Evolutionary conservation across 345 rosid genomes (phyloP), one percentile per base, ranked within the genome.

Genomic region (Euphorbia lathyris): DNA sequence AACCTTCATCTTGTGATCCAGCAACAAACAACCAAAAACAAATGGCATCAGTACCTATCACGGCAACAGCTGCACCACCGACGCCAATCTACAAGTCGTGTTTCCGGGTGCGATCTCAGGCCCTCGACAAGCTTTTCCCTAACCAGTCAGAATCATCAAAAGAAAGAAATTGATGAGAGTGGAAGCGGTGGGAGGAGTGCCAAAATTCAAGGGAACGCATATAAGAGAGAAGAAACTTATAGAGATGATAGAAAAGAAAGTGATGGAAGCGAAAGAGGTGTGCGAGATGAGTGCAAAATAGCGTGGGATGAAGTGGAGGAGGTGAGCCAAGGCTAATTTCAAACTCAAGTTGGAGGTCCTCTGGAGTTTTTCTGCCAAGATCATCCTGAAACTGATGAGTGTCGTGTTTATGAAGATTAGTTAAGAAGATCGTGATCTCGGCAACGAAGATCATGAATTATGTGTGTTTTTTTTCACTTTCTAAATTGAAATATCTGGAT

Each of bases 281-380:
- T 91, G 96, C 58, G 69, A 72, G 89, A 83, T 66, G 88, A 71
- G 78, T 93, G 97, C 75, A 91, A 72, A 74, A 94, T 91, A 0
- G 97, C 97, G 22, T 93, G 94, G 97, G 98, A 93, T 63, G 97
- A 93, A 73, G 96, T 89, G 19, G 98, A 91, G 80, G 97, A 93
- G 68, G 84, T 91, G 19, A 66, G 98, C 97, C 9, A 89, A 82
- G 78, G 90, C 96, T n/a, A 85, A 93, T 84, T 82, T 91, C 56
- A 66, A 89, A 69, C 76, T 58, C 17, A 73, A 72, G 79, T 56
- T 88, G 40, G 67, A 82, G 59, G 83, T 76, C 97, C 88, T 1
- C 83, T 90, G 25, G 86, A 84, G 57, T 61, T 63, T 32, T 84
- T 69, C 71, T 94, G 97, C n/a, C 84, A 80, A 50, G 89, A 87